phyloP scores from a whole-genome alignment of 495 filamentous ascomycete species.

The Letharia columbiana region DNA sequence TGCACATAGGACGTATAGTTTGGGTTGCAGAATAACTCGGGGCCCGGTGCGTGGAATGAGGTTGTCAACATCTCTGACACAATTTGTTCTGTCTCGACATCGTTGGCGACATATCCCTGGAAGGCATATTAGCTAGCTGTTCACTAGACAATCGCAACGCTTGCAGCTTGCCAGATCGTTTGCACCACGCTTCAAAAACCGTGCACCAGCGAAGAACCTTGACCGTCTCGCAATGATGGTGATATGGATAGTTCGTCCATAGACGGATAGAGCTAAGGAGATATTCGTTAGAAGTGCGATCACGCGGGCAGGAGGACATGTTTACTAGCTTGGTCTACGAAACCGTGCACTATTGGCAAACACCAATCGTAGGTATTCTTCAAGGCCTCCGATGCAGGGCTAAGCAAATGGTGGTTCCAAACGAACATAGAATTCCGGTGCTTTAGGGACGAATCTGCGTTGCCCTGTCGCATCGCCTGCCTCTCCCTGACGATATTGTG shows the following conservation, averaged over 20 bases:
- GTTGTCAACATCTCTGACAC: conserved; percentile 89
- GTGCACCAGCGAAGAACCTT: conserved; percentile 85
- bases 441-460: conserved; percentile 44
- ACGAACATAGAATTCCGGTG: conserved; percentile 94
- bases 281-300: not conserved
- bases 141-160: not conserved
- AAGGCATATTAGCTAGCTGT: conserved; percentile 17
- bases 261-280: conserved; percentile 58
- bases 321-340: conserved; percentile 72
- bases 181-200: conserved; percentile 88
- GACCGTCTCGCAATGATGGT: conserved; percentile 89
- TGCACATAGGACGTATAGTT: conserved; percentile 94
- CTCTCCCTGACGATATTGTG: conserved; percentile 84
- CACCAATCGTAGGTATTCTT: conserved; percentile 91
- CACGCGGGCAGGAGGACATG: conserved; percentile 4
- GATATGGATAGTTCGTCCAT: conserved; percentile 79
- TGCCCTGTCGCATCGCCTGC: conserved; percentile 54
- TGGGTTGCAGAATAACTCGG: conserved; percentile 76
- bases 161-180: conserved; percentile 59
- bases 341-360: conserved; percentile 90
- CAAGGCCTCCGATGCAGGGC: conserved; percentile 60
- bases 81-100: conserved; percentile 99
- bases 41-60: conserved; percentile 88
- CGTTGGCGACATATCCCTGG: conserved; percentile 88
- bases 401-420: conserved; percentile 87